phyloP scores from a whole-genome alignment of 352 stramenopile genomes.

The Proteromonas lacertae region DNA sequence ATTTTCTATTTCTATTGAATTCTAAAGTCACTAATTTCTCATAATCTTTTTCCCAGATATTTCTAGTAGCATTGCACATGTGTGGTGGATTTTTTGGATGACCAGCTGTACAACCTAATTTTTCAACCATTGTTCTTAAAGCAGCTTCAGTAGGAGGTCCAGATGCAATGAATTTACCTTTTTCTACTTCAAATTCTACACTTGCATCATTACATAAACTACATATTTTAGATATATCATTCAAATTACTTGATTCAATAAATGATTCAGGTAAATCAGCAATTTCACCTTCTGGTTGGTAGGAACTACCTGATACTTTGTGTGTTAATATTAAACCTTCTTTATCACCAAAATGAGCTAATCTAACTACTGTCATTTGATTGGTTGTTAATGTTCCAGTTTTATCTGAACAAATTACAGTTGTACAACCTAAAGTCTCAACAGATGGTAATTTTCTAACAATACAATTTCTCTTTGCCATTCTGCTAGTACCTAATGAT shows the following conservation, averaged over 20 bases:
- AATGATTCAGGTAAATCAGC: conserved; percentile 6
- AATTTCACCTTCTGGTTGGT: conserved; percentile 40
- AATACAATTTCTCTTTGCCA: conserved; percentile 76
- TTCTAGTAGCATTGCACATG: conserved; percentile 12
- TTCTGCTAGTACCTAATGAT: conserved; percentile 58
- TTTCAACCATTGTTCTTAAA: conserved; percentile 78
- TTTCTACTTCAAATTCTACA: conserved; percentile 14
- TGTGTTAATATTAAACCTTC: conserved; percentile 15
- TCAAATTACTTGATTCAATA: conserved; percentile 11
- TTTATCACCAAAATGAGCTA: neutral
- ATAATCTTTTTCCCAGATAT: conserved; percentile 18
- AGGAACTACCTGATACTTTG: conserved; percentile 59
- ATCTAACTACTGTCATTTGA: conserved; percentile 49
- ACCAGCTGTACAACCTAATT: conserved; percentile 40
- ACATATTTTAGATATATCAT: conserved; percentile 44
- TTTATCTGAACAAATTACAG: conserved; percentile 31
- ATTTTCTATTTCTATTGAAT: conserved; percentile 62
- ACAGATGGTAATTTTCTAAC: conserved; percentile 86
- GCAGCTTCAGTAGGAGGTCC: conserved; percentile 82
- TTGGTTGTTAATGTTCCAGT: conserved; percentile 94
- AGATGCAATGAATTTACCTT: conserved; percentile 12
- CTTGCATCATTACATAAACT: conserved; percentile 38
- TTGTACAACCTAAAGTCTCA: conserved; percentile 80
- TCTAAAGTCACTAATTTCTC: conserved; percentile 7
- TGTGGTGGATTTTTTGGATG: neutral